phyloP scores from a whole-genome alignment of 495 filamentous ascomycete species.

The Penicillium argentinense region DNA sequence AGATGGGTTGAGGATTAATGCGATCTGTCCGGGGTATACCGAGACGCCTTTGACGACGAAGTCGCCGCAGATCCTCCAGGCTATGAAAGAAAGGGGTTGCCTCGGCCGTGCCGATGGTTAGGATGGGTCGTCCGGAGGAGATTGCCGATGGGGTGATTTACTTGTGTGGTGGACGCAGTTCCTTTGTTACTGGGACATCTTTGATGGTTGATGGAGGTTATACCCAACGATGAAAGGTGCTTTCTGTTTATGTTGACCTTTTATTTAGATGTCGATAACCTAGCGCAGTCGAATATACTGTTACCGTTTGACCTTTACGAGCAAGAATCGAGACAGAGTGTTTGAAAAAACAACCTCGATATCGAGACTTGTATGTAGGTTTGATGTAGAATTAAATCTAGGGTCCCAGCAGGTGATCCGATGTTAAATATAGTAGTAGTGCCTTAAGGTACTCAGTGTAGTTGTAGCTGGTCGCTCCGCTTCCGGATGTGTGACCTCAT shows the following conservation, averaged over 20 bases:
- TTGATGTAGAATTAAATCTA: too few species aligned
- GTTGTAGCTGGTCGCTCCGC: not conserved
- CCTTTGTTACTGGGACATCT: constrained; percentile 42
- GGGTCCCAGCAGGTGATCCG: too few species aligned
- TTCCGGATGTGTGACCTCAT: constrained; percentile 13
- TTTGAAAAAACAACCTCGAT: too few species aligned
- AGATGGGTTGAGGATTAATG: constrained; percentile 44
- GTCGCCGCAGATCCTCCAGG: constrained; percentile 24
- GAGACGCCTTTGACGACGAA: constrained; percentile 40
- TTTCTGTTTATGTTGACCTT: not conserved
- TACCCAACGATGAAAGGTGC: constrained; percentile 15
- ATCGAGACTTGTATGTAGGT: too few species aligned
- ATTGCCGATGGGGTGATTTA: constrained; percentile 47
- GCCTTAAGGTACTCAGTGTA: too few species aligned
- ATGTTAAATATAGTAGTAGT: too few species aligned
- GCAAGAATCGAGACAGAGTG: too few species aligned
- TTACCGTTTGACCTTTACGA: too few species aligned
- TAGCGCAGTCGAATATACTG: too few species aligned
- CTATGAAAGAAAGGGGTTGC: constrained; percentile 26
- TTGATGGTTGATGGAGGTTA: constrained; percentile 48
- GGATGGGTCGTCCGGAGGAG: constrained; percentile 41
- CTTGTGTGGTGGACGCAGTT: constrained; percentile 36
- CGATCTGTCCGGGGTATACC: constrained; percentile 46
- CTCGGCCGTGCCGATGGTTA: constrained; percentile 39
- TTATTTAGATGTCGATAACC: too few species aligned